A percentile compares a stretch with the other conserved stretches of the same genome.
Evolutionary conservation across 1,284 basidiomycete genomes (phyloP).

Genomic region (Cystobasidiaceae sp.): DNA sequence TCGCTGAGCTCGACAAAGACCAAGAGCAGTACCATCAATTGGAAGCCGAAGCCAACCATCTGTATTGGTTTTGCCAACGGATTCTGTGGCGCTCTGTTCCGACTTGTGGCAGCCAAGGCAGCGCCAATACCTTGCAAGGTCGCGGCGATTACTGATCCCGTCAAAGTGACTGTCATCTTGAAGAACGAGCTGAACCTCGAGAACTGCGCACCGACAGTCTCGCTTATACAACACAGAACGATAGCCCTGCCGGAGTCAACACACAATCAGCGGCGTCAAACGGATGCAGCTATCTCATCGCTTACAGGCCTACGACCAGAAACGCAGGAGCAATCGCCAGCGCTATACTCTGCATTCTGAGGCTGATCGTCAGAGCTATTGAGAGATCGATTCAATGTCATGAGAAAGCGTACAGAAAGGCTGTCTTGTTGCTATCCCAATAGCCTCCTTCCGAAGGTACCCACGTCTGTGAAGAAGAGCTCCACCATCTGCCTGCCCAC

Average conservation of each 20-base stretch:
- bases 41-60: not conserved
- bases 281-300: too few relatives aligned
- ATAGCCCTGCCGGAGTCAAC: too few relatives aligned
- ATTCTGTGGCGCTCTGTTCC: not conserved
- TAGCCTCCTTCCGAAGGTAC: not conserved
- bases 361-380: too few relatives aligned
- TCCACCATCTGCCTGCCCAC: not conserved
- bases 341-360: too few relatives aligned
- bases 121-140: constrained; percentile 51
- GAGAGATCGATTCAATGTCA: too few relatives aligned
- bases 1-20: too few relatives aligned
- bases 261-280: too few relatives aligned
- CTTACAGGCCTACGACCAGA: too few relatives aligned
- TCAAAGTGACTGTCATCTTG: constrained; percentile 47
- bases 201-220: constrained; percentile 43
- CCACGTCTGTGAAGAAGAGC: not conserved
- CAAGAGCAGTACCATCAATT: constrained; percentile 39
- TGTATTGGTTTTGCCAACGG: not conserved
- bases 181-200: constrained; percentile 43
- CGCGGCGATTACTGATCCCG: constrained; percentile 47
- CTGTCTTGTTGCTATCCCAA: not conserved
- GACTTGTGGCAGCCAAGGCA: constrained; percentile 46
- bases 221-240: constrained; percentile 46
- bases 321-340: too few relatives aligned
- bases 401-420: not conserved